Evolutionary conservation across 306 rosid species (phyloP).

Genomic region (Bauhinia variegata): DNA sequence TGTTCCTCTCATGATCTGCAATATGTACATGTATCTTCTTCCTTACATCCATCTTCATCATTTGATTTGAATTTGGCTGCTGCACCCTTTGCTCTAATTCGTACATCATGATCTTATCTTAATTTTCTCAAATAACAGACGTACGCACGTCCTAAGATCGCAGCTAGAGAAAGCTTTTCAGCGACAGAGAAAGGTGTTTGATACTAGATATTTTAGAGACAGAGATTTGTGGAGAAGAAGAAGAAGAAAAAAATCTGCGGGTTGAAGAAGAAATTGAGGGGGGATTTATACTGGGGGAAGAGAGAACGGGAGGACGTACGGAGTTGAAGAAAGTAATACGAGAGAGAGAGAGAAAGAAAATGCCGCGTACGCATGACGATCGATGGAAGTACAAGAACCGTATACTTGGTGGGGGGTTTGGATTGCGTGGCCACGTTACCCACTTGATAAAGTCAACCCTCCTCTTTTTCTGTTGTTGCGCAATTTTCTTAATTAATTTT

Average conservation of each 20-base stretch:
- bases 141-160: too few species aligned
- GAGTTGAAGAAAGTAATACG: constrained; percentile 3
- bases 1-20: constrained; percentile 26
- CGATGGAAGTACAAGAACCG: constrained; percentile 35
- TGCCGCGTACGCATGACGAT: constrained; percentile 42
- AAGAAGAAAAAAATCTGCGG: too few species aligned
- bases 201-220: too few species aligned
- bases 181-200: too few species aligned
- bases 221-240: too few species aligned
- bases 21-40: constrained; percentile 1
- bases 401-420: constrained; percentile 40
- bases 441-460: constrained; percentile 50
- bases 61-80: too few species aligned
- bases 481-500: too few species aligned
- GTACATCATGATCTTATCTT: too few species aligned
- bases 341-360: neutral
- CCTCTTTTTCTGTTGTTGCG: neutral
- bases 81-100: constrained; percentile 46
- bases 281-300: constrained; percentile 23
- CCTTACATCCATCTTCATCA: constrained; percentile 29
- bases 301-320: constrained; percentile 40
- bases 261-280: too few species aligned
- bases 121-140: too few species aligned
- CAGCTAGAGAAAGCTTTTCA: too few species aligned
- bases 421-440: constrained; percentile 44